Percentiles rank a stretch among this genome's conserved stretches.
phyloP scores from a whole-genome alignment of 768 basidiomycete genomes.

The Leccinellum albellum region DNA sequence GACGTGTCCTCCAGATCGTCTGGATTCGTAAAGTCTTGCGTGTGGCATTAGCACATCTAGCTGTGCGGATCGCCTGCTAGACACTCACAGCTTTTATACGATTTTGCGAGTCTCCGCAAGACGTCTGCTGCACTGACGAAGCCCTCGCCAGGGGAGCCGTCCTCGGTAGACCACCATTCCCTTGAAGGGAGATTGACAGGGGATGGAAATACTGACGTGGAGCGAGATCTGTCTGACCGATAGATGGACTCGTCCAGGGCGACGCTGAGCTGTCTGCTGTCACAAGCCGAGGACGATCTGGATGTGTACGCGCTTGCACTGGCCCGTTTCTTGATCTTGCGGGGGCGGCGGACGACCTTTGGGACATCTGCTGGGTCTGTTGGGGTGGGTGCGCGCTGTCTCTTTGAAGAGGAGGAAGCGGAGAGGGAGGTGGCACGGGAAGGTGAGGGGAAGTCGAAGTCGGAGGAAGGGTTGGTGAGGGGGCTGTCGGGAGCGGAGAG shows the following conservation, averaged over 20 bases:
- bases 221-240: slow-evolving; percentile 56
- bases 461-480: slow-evolving; percentile 20
- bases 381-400: slow-evolving; percentile 13
- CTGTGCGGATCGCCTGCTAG: not conserved
- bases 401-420: slow-evolving; percentile 26
- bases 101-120: slow-evolving; percentile 57
- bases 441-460: slow-evolving; percentile 9
- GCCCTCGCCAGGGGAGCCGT: slow-evolving; percentile 47
- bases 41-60: slow-evolving; percentile 8
- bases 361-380: slow-evolving; percentile 1
- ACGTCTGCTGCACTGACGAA: slow-evolving; percentile 65
- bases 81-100: slow-evolving; percentile 65
- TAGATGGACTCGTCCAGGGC: slow-evolving; percentile 56
- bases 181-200: slow-evolving; percentile 21
- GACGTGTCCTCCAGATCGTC: slow-evolving; percentile 57
- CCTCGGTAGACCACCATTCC: slow-evolving; percentile 50
- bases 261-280: slow-evolving; percentile 37
- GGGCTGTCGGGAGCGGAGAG: slow-evolving; percentile 19
- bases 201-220: slow-evolving; percentile 49
- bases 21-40: slow-evolving; percentile 66
- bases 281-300: slow-evolving; percentile 41
- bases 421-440: slow-evolving; percentile 22
- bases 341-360: slow-evolving; percentile 7
- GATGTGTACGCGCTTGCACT: slow-evolving; percentile 23
- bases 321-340: slow-evolving; percentile 26